Conservation (phyloP, 139 green algal species). For the Picochlorum sp. region DNA sequence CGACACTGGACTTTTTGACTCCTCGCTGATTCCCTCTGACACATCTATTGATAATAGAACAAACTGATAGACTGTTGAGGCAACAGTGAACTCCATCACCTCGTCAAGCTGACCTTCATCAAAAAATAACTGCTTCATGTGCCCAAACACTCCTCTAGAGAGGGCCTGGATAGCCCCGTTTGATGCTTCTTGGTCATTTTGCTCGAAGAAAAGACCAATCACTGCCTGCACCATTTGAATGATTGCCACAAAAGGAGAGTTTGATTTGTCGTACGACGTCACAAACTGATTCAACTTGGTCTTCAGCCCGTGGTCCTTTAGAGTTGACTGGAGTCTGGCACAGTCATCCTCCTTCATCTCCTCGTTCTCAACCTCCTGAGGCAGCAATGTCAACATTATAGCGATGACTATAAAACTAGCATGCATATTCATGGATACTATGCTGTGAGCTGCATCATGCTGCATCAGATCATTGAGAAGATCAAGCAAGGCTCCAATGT, state of each 20-base stretch:
- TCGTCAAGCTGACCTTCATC: constrained; percentile 17
- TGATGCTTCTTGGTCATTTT: constrained; percentile 17
- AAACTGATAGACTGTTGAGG: constrained; percentile 49
- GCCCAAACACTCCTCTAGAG: constrained; percentile 17
- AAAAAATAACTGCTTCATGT: constrained; percentile 22
- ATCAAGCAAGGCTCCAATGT: constrained; percentile 39
- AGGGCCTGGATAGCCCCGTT: constrained; percentile 14
- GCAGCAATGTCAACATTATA: constrained; percentile 24
- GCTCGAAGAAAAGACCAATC: constrained; percentile 27
- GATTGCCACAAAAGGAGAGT: constrained; percentile 16
- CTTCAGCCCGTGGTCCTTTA: constrained; percentile 15
- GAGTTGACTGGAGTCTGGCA: constrained; percentile 15
- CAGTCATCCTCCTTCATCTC: constrained; percentile 19
- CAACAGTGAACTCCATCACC: constrained; percentile 4
- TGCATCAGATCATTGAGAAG: constrained; percentile 31
- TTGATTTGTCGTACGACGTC: neutral
- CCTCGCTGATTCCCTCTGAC: constrained; percentile 20
- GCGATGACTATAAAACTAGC: constrained; percentile 23
- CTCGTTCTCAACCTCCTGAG: constrained; percentile 17
- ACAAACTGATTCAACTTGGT: constrained; percentile 10
- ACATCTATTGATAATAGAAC: constrained; percentile 39
- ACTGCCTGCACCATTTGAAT: constrained; percentile 47
- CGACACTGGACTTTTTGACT: constrained; percentile 3
- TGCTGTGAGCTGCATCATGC: constrained; percentile 13
- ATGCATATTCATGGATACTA: constrained; percentile 25